Evolutionary conservation across 805 yeast genomes (phyloP).

Genomic region (Wickerhamomyces pijperi): DNA sequence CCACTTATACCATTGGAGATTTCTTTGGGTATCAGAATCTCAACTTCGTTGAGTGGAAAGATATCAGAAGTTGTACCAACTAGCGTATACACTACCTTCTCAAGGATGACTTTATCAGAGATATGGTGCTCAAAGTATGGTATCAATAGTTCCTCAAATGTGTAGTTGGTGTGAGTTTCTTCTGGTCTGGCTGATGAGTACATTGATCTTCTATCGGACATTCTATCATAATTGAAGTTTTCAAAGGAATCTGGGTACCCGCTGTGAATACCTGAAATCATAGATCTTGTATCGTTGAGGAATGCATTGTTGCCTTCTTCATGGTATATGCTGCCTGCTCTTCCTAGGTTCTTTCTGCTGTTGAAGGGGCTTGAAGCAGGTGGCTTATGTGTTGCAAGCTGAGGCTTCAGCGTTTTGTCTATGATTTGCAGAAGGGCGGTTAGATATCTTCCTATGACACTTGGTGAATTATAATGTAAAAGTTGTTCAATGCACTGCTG

Average conservation of each 20-base stretch:
- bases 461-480: slow-evolving; percentile 2
- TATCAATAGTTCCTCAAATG: slow-evolving; percentile 20
- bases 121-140: slow-evolving; percentile 25
- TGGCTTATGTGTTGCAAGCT: background rate
- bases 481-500: slow-evolving; percentile 5
- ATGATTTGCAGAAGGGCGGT: background rate
- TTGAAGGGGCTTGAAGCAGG: background rate
- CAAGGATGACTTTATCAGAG: slow-evolving; percentile 30
- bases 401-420: background rate
- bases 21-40: slow-evolving; percentile 34
- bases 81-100: slow-evolving; percentile 40
- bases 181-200: slow-evolving; percentile 16
- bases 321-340: background rate
- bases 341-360: background rate
- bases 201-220: slow-evolving; percentile 26
- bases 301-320: slow-evolving; percentile 1
- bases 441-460: slow-evolving; percentile 5
- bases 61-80: slow-evolving; percentile 53
- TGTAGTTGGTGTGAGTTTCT: slow-evolving; percentile 7
- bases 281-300: slow-evolving; percentile 6
- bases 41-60: slow-evolving; percentile 30
- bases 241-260: slow-evolving; percentile 25
- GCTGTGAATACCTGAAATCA: slow-evolving; percentile 3
- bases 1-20: slow-evolving; percentile 48
- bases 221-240: slow-evolving; percentile 21